Evolutionary conservation across 179 eudicot genomes (phyloP).

Genomic region (Kewa caespitosa): DNA sequence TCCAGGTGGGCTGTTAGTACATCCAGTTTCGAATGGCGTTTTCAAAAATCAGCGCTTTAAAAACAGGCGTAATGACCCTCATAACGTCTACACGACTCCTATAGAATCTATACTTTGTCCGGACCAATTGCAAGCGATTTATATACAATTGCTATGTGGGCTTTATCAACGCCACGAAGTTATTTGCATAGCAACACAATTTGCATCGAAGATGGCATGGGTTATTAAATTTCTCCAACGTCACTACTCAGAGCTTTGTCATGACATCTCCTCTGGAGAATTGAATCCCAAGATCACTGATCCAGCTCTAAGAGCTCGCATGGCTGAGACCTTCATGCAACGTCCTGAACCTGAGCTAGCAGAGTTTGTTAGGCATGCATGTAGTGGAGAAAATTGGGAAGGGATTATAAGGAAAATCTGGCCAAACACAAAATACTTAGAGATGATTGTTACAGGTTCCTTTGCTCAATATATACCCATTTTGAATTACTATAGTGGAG

Average conservation of each 20-base stretch:
- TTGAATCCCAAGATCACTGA: conserved; percentile 40
- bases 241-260: conserved; percentile 46
- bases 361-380: conserved; percentile 27
- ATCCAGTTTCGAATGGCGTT: conserved; percentile 64
- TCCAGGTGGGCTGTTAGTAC: conserved; percentile 60
- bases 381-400: conserved; percentile 51
- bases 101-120: conserved; percentile 61
- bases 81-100: conserved; percentile 55
- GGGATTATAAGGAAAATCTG: conserved; percentile 62
- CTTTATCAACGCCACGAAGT: conserved; percentile 46
- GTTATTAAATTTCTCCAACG: conserved; percentile 68
- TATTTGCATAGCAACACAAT: conserved; percentile 59
- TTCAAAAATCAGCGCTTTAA: conserved; percentile 63
- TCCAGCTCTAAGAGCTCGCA: conserved; percentile 26
- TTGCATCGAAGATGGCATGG: conserved; percentile 67
- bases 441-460: conserved; percentile 70
- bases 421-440: conserved; percentile 75
- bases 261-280: conserved; percentile 45
- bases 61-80: conserved; percentile 62
- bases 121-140: conserved; percentile 63
- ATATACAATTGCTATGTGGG: conserved; percentile 63
- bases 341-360: conserved; percentile 47
- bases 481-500: conserved; percentile 58
- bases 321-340: conserved; percentile 35
- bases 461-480: conserved; percentile 77